phyloP scores from a whole-genome alignment of 768 basidiomycete genomes.

The Cantharellus anzutake region DNA sequence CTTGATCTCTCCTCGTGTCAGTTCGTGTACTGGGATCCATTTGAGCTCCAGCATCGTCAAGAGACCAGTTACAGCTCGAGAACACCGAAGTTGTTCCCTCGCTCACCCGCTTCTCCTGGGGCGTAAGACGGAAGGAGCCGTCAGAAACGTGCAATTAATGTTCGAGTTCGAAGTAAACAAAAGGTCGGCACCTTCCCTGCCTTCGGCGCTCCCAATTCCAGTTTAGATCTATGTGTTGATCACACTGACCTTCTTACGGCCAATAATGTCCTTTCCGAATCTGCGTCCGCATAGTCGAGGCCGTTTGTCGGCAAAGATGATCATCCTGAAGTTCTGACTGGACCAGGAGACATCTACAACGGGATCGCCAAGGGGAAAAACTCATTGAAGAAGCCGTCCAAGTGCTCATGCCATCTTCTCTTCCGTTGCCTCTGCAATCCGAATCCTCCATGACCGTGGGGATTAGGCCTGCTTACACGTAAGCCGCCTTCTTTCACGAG shows the following conservation, averaged over 20 bases:
- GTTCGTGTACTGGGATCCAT: too few species aligned
- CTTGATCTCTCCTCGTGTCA: too few species aligned
- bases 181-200: too few species aligned
- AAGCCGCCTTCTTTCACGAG: neutral
- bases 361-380: slow-evolving; percentile 44
- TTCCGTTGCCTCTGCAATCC: slow-evolving; percentile 46
- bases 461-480: slow-evolving; percentile 36
- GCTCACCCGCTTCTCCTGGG: too few species aligned
- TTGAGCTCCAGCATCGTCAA: too few species aligned
- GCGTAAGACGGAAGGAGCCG: too few species aligned
- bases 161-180: too few species aligned
- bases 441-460: slow-evolving; percentile 44
- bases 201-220: too few species aligned
- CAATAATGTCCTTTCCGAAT: slow-evolving; percentile 60
- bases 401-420: slow-evolving; percentile 25
- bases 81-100: too few species aligned
- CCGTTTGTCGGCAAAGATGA: neutral
- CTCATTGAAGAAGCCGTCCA: slow-evolving; percentile 63
- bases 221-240: neutral
- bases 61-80: too few species aligned
- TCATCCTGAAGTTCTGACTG: slow-evolving; percentile 14
- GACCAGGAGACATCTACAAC: slow-evolving; percentile 65
- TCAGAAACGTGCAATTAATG: too few species aligned
- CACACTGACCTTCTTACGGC: slow-evolving; percentile 14
- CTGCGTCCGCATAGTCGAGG: slow-evolving; percentile 36